phyloP scores from a whole-genome alignment of 2,329 filamentous ascomycete species.

The Ophiocordyceps camponoti-saundersi region DNA sequence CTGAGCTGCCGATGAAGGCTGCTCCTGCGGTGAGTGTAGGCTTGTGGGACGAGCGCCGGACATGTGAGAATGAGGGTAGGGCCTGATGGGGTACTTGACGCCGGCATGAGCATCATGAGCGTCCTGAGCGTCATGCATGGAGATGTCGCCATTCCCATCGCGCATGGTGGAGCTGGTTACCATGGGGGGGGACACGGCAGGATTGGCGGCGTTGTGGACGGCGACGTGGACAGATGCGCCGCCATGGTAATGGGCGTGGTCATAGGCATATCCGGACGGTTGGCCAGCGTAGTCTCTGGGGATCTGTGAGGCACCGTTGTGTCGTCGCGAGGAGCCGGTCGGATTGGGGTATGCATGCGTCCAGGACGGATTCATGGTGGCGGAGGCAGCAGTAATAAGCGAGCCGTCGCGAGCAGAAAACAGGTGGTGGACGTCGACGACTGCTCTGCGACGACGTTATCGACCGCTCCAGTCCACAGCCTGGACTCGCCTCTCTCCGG shows the following conservation, averaged over 20 bases:
- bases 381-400: conserved; percentile 2
- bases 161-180: conserved; percentile 36
- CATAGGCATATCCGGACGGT: conserved; percentile 28
- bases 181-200: conserved; percentile 38
- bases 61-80: conserved; percentile 59
- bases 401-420: background rate
- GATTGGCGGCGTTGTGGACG: conserved; percentile 26
- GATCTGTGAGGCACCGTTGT: conserved; percentile 33
- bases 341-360: conserved; percentile 52
- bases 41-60: conserved; percentile 35
- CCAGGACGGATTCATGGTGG: conserved; percentile 41
- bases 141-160: conserved; percentile 58
- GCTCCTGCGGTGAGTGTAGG: conserved; percentile 49
- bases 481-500: too few relatives aligned
- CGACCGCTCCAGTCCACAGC: background rate
- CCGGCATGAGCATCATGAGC: conserved; percentile 64
- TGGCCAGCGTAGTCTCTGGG: conserved; percentile 28
- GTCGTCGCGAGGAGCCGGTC: conserved; percentile 45
- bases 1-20: conserved; percentile 64
- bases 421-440: background rate
- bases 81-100: conserved; percentile 71
- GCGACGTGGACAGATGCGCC: conserved; percentile 14
- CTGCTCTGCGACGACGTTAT: background rate
- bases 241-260: conserved; percentile 50
- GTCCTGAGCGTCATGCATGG: conserved; percentile 77